Conservation (phyloP, 148 eudicot genomes). For the Euryodendron excelsum region DNA sequence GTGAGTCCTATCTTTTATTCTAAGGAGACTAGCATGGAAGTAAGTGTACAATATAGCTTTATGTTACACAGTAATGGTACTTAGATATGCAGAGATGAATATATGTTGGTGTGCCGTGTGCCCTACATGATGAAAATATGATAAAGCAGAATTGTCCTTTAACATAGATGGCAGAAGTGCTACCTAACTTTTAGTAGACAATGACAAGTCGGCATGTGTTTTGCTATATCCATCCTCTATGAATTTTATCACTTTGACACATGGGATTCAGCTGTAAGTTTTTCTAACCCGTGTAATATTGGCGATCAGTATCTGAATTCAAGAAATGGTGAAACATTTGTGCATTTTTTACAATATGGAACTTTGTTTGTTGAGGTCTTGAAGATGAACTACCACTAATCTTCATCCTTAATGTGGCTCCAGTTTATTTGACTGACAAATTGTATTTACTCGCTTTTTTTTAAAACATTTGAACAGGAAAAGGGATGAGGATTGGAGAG, state of each 20-base stretch:
- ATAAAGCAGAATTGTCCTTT: no score
- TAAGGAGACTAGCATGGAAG: not conserved
- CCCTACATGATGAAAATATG: no score
- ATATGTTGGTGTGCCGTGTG: no score
- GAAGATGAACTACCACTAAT: not conserved
- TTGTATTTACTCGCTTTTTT: not conserved
- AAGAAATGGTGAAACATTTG: not conserved
- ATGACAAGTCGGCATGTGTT: not conserved
- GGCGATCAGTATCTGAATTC: not conserved
- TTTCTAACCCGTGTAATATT: not conserved
- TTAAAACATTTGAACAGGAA: slow-evolving; percentile 48
- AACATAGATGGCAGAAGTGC: no score
- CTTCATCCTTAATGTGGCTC: not conserved
- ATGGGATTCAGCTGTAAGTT: not conserved
- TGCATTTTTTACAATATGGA: not conserved
- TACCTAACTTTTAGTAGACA: no score
- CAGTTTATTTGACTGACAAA: not conserved
- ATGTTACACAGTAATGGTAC: not conserved
- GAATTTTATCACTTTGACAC: not conserved
- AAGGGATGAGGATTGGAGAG: slow-evolving; percentile 94
- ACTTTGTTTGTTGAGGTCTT: not conserved
- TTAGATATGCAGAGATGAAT: no score
- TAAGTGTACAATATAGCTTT: not conserved
- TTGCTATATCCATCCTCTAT: not conserved
- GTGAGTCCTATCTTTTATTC: no score